These are phyloP conservation scores for Sclerotinia borealis DNA, from an alignment of 2,329 filamentous ascomycete species.

Conservation along the genomic window DNA sequence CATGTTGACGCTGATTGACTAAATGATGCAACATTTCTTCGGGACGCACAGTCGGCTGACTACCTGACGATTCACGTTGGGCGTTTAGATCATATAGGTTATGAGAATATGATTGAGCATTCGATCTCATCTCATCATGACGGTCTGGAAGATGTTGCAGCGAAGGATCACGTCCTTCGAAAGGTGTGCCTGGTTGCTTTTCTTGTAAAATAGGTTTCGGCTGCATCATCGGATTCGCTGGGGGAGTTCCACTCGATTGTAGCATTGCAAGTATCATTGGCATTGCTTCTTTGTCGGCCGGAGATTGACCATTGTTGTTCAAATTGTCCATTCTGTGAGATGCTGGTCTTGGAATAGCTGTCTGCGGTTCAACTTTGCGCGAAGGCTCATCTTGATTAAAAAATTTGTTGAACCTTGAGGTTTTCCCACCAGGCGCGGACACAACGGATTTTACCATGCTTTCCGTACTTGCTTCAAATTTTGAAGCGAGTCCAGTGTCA, in stretches of 20 bases:
- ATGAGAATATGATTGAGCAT: conserved; percentile 31
- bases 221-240: conserved; percentile 33
- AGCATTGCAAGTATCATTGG: conserved; percentile 77
- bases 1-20: conserved; percentile 51
- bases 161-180: conserved; percentile 40
- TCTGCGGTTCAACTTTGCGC: conserved; percentile 44
- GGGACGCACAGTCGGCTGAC: conserved; percentile 40
- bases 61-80: conserved; percentile 36
- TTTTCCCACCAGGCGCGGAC: conserved; percentile 53
- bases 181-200: conserved; percentile 40
- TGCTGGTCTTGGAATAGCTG: conserved; percentile 35
- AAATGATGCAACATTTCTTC: conserved; percentile 58
- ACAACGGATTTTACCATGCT: conserved; percentile 36
- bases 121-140: conserved; percentile 27
- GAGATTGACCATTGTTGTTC: conserved; percentile 25
- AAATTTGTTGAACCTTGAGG: conserved; percentile 82
- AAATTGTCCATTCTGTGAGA: conserved; percentile 21
- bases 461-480: conserved; percentile 38
- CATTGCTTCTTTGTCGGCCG: conserved; percentile 78
- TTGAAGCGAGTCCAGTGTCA: conserved; percentile 38
- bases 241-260: conserved; percentile 45
- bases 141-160: conserved; percentile 33
- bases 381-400: conserved; percentile 53
- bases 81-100: conserved; percentile 46
- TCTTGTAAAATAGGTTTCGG: conserved; percentile 37